phyloP scores from a whole-genome alignment of 257 asterid genomes.

The Henckelia pumila region DNA sequence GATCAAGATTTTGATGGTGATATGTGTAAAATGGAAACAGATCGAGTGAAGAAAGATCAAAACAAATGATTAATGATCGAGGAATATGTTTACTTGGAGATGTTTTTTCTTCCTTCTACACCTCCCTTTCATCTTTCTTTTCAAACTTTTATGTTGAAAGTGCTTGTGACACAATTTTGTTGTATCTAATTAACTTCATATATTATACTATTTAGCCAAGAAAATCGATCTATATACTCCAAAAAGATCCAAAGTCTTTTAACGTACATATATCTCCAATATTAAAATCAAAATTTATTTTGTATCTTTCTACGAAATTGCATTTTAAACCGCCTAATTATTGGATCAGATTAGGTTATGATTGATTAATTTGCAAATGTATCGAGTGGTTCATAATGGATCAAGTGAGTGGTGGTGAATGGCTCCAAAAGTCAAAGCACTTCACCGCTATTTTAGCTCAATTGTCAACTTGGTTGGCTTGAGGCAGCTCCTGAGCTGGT shows the following conservation, averaged over 20 bases:
- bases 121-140: slow-evolving; percentile 20
- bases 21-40: neutral
- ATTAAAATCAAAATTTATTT: too few species aligned
- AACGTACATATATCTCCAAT: too few species aligned
- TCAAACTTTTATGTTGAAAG: slow-evolving; percentile 22
- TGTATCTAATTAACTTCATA: too few species aligned
- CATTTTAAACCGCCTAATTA: too few species aligned
- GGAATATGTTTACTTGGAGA: neutral
- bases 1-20: slow-evolving; percentile 17
- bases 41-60: neutral
- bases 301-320: neutral
- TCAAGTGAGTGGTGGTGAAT: neutral
- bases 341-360: neutral
- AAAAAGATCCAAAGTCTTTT: too few species aligned
- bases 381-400: neutral
- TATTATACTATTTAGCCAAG: too few species aligned
- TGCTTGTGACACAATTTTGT: slow-evolving; percentile 18
- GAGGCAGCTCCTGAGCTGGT: neutral
- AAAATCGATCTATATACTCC: too few species aligned
- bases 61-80: neutral
- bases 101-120: slow-evolving; percentile 25
- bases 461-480: neutral
- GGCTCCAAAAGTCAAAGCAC: neutral
- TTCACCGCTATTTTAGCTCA: neutral
- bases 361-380: neutral